Evolutionary conservation across 306 rosid genomes (phyloP).

Genomic region (Quercus variabilis): DNA sequence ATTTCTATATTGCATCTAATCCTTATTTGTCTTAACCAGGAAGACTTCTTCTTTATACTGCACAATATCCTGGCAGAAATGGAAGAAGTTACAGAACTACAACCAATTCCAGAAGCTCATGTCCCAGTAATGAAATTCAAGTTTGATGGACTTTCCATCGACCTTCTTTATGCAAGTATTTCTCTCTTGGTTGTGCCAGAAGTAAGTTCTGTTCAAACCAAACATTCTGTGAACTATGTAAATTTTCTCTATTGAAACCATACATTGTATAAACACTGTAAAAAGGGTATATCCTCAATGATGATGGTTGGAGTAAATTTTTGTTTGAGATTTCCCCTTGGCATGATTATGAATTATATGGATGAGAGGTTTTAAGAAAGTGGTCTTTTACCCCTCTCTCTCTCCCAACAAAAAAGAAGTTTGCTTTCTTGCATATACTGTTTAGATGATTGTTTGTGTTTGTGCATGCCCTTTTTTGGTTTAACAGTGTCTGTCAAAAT

Average conservation of each 20-base stretch:
- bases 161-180: slow-evolving; percentile 88
- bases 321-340: not conserved
- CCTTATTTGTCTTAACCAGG: slow-evolving; percentile 38
- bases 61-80: slow-evolving; percentile 67
- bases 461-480: too few species aligned
- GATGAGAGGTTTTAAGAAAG: not conserved
- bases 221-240: not conserved
- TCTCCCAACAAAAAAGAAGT: not conserved
- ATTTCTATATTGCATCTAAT: not conserved
- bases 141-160: slow-evolving; percentile 79
- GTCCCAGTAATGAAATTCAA: slow-evolving; percentile 96
- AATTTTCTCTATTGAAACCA: not conserved
- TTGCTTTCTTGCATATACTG: not conserved
- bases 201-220: slow-evolving; percentile 37
- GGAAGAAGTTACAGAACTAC: slow-evolving; percentile 80
- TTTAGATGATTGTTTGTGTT: not conserved
- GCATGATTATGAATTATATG: not conserved
- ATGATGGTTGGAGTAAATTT: not conserved
- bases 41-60: slow-evolving; percentile 75
- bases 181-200: slow-evolving; percentile 77
- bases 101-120: slow-evolving; percentile 88
- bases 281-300: not conserved
- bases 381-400: not conserved
- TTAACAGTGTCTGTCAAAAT: not conserved
- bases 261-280: not conserved